Evolutionary conservation across 2,329 filamentous ascomycete genomes (phyloP).

Genomic region (Epichloe gansuensis): DNA sequence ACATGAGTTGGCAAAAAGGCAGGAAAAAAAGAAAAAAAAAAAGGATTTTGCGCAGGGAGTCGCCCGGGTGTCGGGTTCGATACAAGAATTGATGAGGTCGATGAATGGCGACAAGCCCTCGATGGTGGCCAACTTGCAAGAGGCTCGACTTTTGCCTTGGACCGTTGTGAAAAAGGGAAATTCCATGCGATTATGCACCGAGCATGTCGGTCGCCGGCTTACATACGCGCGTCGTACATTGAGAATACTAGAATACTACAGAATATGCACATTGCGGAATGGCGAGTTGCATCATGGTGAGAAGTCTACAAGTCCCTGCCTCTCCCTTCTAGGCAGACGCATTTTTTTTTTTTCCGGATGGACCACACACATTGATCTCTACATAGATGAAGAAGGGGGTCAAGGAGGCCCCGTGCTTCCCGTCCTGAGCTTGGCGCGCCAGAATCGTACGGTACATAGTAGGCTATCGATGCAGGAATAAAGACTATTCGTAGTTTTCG

Average conservation of each 20-base stretch:
- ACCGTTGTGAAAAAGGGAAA: too few species aligned
- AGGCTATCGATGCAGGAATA: not conserved
- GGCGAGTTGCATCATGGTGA: not conserved
- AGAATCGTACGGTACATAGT: not conserved
- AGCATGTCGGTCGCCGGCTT: not conserved
- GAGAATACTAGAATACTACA: not conserved
- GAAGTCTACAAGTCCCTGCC: not conserved
- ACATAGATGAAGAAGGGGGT: too few species aligned
- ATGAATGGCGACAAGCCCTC: too few species aligned
- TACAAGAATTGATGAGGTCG: too few species aligned
- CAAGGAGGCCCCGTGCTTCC: too few species aligned
- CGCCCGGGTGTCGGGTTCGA: too few species aligned
- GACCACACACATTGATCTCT: too few species aligned
- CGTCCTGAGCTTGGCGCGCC: not conserved
- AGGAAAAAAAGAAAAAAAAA: too few species aligned
- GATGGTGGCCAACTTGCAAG: too few species aligned
- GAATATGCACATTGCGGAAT: not conserved
- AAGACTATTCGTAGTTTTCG: not conserved
- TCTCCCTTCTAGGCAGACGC: not conserved
- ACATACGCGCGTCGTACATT: not conserved
- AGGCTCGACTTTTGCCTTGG: too few species aligned
- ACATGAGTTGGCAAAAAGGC: too few species aligned
- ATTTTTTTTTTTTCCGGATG: not conserved
- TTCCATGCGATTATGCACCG: not conserved
- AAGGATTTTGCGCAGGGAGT: too few species aligned